Percentiles rank a stretch among this genome's conserved stretches.
Evolutionary conservation across 208 protist genomes (phyloP).

Genomic region (Tritrichomonas foetus): DNA sequence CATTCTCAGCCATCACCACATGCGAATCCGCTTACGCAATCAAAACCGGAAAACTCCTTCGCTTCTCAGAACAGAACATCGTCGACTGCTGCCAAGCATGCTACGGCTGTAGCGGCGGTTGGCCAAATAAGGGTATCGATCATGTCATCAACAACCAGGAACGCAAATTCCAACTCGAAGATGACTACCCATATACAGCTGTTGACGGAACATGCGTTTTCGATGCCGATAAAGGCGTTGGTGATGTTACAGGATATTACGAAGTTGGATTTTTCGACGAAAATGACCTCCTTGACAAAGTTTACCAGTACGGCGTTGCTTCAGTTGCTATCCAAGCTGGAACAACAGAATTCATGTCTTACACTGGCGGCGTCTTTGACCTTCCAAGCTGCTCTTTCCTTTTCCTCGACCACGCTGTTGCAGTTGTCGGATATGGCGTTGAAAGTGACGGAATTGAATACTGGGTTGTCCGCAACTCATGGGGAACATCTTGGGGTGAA

Average conservation of each 20-base stretch:
- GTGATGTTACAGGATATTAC: not conserved
- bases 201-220: not conserved
- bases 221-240: not conserved
- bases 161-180: not conserved
- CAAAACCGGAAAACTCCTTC: not conserved
- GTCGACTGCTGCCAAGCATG: not conserved
- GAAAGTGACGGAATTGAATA: not conserved
- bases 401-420: not conserved
- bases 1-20: not conserved
- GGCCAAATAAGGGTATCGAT: not conserved
- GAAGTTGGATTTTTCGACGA: conserved; percentile 44
- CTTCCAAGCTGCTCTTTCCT: conserved; percentile 28
- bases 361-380: not conserved
- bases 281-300: not conserved
- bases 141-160: conserved; percentile 40
- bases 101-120: not conserved
- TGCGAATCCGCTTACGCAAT: not conserved
- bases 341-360: not conserved
- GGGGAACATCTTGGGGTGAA: conserved; percentile 60
- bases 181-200: not conserved
- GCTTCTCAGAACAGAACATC: not conserved
- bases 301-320: not conserved
- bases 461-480: too few relatives aligned
- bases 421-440: not conserved
- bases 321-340: conserved; percentile 30